phyloP scores from a whole-genome alignment of 768 basidiomycete species.

The Mycena metata region DNA sequence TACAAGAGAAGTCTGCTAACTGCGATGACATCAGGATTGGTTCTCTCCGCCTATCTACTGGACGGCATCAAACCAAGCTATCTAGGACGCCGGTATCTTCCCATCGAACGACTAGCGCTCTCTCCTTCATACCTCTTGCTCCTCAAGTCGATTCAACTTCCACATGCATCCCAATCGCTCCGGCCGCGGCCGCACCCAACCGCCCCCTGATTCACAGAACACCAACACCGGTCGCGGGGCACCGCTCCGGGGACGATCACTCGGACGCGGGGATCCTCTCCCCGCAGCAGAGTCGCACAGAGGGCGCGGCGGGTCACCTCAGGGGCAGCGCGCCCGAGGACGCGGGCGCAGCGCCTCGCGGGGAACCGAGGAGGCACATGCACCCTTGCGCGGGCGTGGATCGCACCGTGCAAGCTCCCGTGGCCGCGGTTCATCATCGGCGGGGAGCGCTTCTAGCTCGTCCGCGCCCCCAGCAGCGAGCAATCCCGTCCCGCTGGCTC shows the following conservation, averaged over 20 bases:
- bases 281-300: not conserved
- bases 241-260: not conserved
- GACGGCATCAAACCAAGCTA: no score
- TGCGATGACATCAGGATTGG: no score
- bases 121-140: no score
- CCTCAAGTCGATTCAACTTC: no score
- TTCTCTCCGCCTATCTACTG: no score
- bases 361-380: not conserved
- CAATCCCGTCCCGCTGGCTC: not conserved
- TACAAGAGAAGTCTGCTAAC: no score
- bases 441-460: not conserved
- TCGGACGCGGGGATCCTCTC: not conserved
- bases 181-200: not conserved
- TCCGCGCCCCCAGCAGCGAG: not conserved
- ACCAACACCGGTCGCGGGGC: not conserved
- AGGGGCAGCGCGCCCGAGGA: not conserved
- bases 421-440: not conserved
- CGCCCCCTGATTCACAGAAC: not conserved
- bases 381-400: not conserved
- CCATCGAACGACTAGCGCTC: no score
- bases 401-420: not conserved
- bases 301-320: not conserved
- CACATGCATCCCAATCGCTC: not conserved
- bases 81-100: no score
- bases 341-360: not conserved